Conservation (phyloP, 306 rosid genomes). For the Rubus idaeus region DNA sequence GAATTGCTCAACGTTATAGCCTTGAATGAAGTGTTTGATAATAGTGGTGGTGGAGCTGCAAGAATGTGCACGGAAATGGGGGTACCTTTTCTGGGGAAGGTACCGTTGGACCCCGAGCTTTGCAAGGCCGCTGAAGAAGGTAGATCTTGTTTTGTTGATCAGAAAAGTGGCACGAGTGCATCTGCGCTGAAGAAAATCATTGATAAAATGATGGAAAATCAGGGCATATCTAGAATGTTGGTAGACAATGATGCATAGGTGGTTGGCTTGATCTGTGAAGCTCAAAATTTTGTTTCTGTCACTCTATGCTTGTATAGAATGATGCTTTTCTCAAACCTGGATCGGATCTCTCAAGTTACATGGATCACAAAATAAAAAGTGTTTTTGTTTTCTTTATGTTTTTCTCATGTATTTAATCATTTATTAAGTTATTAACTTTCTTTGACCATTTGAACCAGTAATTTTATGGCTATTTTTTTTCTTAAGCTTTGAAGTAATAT, state of each 20-base stretch:
- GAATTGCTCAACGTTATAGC: slow-evolving; percentile 60
- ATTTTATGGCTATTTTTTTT: neutral
- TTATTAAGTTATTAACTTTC: neutral
- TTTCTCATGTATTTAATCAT: neutral
- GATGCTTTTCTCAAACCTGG: neutral
- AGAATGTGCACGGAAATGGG: slow-evolving; percentile 81
- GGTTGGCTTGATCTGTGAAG: slow-evolving; percentile 13
- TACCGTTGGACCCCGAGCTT: slow-evolving; percentile 88
- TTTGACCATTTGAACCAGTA: neutral
- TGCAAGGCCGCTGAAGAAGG: slow-evolving; percentile 97
- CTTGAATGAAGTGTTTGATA: slow-evolving; percentile 79
- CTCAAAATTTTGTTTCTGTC: slow-evolving; percentile 17
- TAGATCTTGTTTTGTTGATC: slow-evolving; percentile 73
- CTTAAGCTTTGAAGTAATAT: too few relatives aligned
- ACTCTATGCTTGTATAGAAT: neutral
- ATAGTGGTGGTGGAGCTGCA: slow-evolving; percentile 79
- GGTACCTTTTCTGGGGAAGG: slow-evolving; percentile 81
- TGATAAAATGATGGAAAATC: slow-evolving; percentile 55
- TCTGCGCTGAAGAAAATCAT: slow-evolving; percentile 73
- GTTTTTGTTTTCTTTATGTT: neutral
- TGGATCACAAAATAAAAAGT: neutral
- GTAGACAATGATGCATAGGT: slow-evolving; percentile 43
- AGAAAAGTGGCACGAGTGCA: slow-evolving; percentile 59
- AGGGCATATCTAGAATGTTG: slow-evolving; percentile 39
- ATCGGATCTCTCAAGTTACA: neutral